Base-by-base conservation (phyloP, 106 monocot species). In the Apostasia shenzhenica region DNA sequence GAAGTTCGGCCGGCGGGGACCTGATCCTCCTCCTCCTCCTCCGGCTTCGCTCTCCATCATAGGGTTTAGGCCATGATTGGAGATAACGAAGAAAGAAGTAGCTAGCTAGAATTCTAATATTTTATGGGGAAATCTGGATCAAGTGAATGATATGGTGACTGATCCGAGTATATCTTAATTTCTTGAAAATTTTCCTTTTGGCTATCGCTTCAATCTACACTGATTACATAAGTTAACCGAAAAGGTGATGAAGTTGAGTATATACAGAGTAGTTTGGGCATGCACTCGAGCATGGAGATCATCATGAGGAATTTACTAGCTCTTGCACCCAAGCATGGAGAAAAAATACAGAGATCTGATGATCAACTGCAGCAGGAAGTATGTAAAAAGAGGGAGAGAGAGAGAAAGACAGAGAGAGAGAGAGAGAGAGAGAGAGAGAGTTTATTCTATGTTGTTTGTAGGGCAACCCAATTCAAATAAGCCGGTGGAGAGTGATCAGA, bases 1-100 rank as follows among this genome's bases (percentile, higher is more conserved):
- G 75, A 91, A 87, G 77, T 84, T 86, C 26, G 84, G 83, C 62
- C 86, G 56, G 41, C 80, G 72, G 53, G 57, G 8, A 0, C 64
- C 68, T 26, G 79, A 76, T 26, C 63, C 71, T 7, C 55, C 37
- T 13, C 2, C 68, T 26, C 26, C 67, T 8, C 78, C 80, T 45
- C 41, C 69, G 47, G 65, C 76, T 48, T 71, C 70, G 56, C 61
- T 61, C 41, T 82, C 86, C 77, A 82, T 83, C 49, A 67, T 67
- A 9, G 0, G 60, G 45, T 58, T 82, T 55, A 70, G 4, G 69
- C 59, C 76, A 76, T 76, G 61, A 26, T 51, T 63, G 65, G 59
- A 40, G 3, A 57, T 43, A n/a, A 2, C 49, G 46, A 49, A 11
- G 48, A 51, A 55, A 37, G 50, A 45, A 60, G 67, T 2, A 52